These are phyloP conservation scores for Endothia cerciana DNA, from an alignment of 2,329 filamentous ascomycete species.

Conservation along the genomic window DNA sequence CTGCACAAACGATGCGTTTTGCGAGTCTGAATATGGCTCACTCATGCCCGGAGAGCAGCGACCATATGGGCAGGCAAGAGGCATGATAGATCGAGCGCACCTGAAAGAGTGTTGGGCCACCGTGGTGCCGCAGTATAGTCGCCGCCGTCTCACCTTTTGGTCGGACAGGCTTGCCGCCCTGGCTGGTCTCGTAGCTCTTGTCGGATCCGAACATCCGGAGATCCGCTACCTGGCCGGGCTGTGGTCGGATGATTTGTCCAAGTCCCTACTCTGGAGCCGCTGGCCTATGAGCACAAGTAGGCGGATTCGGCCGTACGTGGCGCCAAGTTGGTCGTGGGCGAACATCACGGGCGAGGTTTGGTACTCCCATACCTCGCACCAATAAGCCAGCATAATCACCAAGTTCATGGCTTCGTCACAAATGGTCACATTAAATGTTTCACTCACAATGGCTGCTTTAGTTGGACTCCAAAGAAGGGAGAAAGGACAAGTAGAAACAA, in stretches of 20 bases:
- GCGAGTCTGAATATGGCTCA: not conserved
- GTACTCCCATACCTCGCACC: not conserved
- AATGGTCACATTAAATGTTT: not conserved
- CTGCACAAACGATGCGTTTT: constrained; percentile 4
- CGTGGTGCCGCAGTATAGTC: not conserved
- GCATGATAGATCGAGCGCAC: not conserved
- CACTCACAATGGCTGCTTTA: not conserved
- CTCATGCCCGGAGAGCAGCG: not conserved
- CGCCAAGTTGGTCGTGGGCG: constrained; percentile 11
- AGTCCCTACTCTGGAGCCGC: not conserved
- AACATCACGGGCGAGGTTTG: not conserved
- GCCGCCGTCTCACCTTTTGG: not conserved
- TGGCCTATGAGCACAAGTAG: not conserved
- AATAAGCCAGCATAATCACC: not conserved
- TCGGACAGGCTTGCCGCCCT: not conserved
- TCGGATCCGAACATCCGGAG: not conserved
- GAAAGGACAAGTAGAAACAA: not conserved
- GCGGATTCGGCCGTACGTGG: not conserved
- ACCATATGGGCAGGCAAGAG: too few relatives aligned
- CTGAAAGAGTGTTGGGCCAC: not conserved
- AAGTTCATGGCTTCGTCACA: not conserved
- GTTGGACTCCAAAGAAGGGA: not conserved
- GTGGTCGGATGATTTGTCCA: not conserved
- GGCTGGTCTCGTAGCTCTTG: not conserved
- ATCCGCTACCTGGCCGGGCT: not conserved